These are phyloP conservation scores for Yamadazyma blattariae DNA, from an alignment of 1,139 yeast genomes.

Conservation along the genomic window DNA sequence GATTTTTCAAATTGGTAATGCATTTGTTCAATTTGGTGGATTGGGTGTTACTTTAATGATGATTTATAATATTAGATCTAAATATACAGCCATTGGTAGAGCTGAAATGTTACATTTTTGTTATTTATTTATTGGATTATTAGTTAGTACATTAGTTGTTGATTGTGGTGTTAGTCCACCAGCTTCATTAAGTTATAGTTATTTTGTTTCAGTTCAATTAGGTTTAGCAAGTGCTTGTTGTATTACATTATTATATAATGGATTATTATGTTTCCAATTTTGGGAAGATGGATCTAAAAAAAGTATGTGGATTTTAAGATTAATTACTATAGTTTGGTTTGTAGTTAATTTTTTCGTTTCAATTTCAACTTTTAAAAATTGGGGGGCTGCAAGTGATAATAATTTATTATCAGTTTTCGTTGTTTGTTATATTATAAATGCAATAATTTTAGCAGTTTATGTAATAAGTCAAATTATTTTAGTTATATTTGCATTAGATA, in stretches of 20 bases:
- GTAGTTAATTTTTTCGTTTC: conserved; percentile 65
- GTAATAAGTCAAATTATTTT: conserved; percentile 69
- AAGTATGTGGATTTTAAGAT: conserved; percentile 59
- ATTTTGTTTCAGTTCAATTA: conserved; percentile 77
- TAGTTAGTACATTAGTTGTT: conserved; percentile 67
- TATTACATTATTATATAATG: conserved; percentile 66
- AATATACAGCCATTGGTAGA: conserved; percentile 93
- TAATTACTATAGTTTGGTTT: conserved; percentile 50
- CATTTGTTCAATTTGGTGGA: conserved; percentile 79
- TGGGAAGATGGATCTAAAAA: conserved; percentile 89
- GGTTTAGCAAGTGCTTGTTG: conserved; percentile 74
- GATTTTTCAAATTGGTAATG: conserved; percentile 88
- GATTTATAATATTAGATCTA: conserved; percentile 73
- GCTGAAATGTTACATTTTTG: conserved; percentile 78
- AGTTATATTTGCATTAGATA: conserved; percentile 64
- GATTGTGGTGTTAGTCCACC: conserved; percentile 95
- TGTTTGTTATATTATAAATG: conserved; percentile 69
- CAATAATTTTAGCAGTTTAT: conserved; percentile 59
- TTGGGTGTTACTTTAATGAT: conserved; percentile 64
- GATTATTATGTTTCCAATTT: conserved; percentile 77
- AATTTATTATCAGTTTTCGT: conserved; percentile 66
- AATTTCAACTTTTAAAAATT: conserved; percentile 67
- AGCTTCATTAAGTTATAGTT: conserved; percentile 68
- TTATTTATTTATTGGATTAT: conserved; percentile 55
- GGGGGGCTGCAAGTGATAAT: conserved; percentile 47